Conservation (phyloP, 176 grass and related monocot species). For the Ampelocalamus luodianensis region DNA sequence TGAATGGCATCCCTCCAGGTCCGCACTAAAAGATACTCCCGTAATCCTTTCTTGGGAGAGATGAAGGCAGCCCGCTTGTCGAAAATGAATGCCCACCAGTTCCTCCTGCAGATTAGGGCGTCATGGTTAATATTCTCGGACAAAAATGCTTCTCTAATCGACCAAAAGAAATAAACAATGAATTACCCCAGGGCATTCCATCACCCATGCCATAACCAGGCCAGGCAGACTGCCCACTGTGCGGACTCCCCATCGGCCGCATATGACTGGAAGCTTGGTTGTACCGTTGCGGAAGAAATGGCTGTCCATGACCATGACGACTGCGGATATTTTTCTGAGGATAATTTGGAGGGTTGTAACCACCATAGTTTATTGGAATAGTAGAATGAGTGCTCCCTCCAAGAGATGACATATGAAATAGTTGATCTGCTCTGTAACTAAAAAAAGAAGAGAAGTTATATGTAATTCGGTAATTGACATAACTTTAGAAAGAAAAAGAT, state of each 20-base stretch:
- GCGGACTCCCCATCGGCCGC: conserved; percentile 54
- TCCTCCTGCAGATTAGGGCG: conserved; percentile 46
- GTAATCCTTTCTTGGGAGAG: conserved; percentile 64
- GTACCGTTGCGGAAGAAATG: conserved; percentile 54
- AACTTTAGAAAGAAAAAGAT: not conserved
- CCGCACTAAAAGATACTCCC: conserved; percentile 57
- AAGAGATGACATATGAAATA: conserved; percentile 39
- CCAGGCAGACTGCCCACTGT: conserved; percentile 53
- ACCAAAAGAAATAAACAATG: not conserved
- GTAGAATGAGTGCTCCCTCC: conserved; percentile 43
- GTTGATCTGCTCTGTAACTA: conserved; percentile 52
- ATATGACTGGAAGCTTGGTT: conserved; percentile 53
- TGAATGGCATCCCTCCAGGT: conserved; percentile 47
- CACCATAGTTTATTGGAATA: conserved; percentile 47
- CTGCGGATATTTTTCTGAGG: conserved; percentile 48
- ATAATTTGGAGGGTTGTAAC: conserved; percentile 38
- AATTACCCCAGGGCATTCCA: conserved; percentile 74
- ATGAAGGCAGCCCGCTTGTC: conserved; percentile 47
- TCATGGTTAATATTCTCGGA: not conserved
- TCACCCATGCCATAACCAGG: conserved; percentile 61
- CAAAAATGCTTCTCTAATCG: not conserved
- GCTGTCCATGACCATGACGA: conserved; percentile 57
- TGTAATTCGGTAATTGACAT: conserved; percentile 17
- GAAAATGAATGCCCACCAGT: conserved; percentile 53
- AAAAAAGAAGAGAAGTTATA: conserved; percentile 16